These are phyloP conservation scores for Eucalyptus marginata DNA, from an alignment of 345 rosid species.

Conservation along the genomic window DNA sequence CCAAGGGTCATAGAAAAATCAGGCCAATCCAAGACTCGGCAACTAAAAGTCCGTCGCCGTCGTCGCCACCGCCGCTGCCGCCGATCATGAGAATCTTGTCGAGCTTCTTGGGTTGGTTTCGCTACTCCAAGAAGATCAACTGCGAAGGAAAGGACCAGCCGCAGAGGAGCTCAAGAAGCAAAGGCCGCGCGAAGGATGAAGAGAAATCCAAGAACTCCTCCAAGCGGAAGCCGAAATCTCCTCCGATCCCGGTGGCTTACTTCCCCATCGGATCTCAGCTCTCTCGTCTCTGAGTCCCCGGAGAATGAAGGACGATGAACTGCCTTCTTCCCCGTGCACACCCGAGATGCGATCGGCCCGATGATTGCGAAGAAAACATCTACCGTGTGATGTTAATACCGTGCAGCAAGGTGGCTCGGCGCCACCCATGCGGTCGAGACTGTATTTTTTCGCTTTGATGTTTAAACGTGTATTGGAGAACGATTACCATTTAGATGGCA, in stretches of 20 bases:
- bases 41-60: background rate
- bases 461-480: background rate
- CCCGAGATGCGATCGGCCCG: background rate
- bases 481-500: background rate
- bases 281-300: background rate
- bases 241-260: background rate
- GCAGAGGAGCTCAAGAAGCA: background rate
- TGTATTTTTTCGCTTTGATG: background rate
- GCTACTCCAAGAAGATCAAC: background rate
- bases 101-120: background rate
- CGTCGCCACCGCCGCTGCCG: fast-evolving
- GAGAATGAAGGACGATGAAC: background rate
- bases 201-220: background rate
- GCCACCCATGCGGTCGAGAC: background rate
- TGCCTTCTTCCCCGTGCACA: fast-evolving
- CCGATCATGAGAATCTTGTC: background rate
- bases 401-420: background rate
- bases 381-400: background rate
- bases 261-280: constrained; percentile 4
- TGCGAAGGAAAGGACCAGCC: background rate
- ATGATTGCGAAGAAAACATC: background rate
- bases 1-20: background rate
- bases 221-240: background rate
- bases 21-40: background rate
- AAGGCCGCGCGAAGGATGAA: background rate